These are phyloP conservation scores for Xylaria scruposa DNA, from an alignment of 495 filamentous ascomycete genomes.

Conservation along the genomic window DNA sequence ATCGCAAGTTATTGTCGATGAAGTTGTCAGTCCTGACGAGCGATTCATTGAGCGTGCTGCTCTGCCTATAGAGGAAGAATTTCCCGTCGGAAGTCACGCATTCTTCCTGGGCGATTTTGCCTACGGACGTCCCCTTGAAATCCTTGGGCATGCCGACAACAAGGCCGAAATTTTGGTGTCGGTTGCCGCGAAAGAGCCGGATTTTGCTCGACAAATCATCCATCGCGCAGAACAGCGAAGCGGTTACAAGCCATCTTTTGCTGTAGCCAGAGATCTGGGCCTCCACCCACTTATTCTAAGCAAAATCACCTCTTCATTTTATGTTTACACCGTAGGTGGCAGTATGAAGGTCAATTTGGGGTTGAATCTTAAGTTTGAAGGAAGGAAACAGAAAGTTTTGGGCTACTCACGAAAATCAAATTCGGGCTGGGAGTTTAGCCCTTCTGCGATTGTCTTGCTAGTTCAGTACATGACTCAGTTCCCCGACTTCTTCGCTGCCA, in stretches of 20 bases:
- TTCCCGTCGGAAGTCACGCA: constrained; percentile 77
- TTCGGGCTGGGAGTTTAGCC: constrained; percentile 93
- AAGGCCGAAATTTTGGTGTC: constrained; percentile 80
- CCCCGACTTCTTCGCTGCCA: constrained; percentile 89
- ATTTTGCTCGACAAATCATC: constrained; percentile 80
- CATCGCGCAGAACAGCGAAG: constrained; percentile 66
- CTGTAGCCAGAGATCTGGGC: constrained; percentile 78
- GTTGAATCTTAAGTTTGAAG: constrained; percentile 96
- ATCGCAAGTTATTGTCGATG: constrained; percentile 86
- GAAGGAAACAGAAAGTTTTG: constrained; percentile 91
- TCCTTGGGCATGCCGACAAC: constrained; percentile 67
- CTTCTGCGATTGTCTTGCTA: constrained; percentile 80
- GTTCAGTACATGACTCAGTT: constrained; percentile 90
- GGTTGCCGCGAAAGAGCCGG: constrained; percentile 71
- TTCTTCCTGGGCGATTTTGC: constrained; percentile 98
- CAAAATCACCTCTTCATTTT: constrained; percentile 94
- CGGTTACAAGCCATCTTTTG: constrained; percentile 84
- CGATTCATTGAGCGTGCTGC: constrained; percentile 90
- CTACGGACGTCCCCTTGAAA: constrained; percentile 87
- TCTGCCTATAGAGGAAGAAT: constrained; percentile 87
- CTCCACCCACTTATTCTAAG: constrained; percentile 88
- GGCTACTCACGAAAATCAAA: constrained; percentile 88
- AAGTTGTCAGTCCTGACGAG: constrained; percentile 88
- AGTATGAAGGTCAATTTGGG: constrained; percentile 80
- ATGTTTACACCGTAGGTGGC: constrained; percentile 76